phyloP scores from a whole-genome alignment of 2,329 filamentous ascomycete genomes.

The Chalara sp. region DNA sequence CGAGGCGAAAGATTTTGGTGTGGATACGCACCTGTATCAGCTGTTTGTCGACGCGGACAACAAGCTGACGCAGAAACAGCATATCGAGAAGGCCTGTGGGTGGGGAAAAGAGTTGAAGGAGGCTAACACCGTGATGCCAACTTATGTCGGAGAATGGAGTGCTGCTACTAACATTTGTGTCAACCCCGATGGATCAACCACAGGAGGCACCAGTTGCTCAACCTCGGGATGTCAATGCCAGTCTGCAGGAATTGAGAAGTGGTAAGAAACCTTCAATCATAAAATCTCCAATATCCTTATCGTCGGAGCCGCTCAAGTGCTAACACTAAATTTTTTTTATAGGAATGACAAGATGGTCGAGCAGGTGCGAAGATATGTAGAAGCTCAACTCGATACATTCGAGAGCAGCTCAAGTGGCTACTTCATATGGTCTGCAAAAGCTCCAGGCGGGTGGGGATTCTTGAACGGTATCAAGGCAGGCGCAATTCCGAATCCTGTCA shows the following conservation, averaged over 20 bases:
- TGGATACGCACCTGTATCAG: constrained; percentile 36
- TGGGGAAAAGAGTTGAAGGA: constrained; percentile 26
- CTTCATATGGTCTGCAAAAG: constrained; percentile 35
- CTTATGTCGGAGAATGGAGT: constrained; percentile 35
- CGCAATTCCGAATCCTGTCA: constrained; percentile 29
- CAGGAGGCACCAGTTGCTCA: constrained; percentile 27
- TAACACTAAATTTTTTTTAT: too few relatives aligned
- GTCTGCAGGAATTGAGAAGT: constrained; percentile 24
- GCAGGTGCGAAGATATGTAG: constrained; percentile 30
- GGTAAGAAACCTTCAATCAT: constrained; percentile 11
- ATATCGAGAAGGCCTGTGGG: constrained; percentile 33
- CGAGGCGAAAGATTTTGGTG: constrained; percentile 26
- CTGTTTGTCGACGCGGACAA: constrained; percentile 29
- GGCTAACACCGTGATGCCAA: constrained; percentile 25
- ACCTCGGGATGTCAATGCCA: constrained; percentile 31
- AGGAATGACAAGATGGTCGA: constrained; percentile 24
- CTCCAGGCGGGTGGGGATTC: constrained; percentile 31
- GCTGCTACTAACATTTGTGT: constrained; percentile 33
- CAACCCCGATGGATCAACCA: constrained; percentile 30
- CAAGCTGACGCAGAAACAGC: constrained; percentile 28
- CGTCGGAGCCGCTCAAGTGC: too few relatives aligned
- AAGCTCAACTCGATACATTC: constrained; percentile 35
- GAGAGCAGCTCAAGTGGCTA: constrained; percentile 30
- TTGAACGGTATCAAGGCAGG: constrained; percentile 30
- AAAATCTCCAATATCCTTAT: too few relatives aligned